A percentile compares a stretch with the other conserved stretches of the same genome.
These are phyloP conservation scores for Kalmusia sp. DNA, from an alignment of 2,329 filamentous ascomycete species.

Conservation along the genomic window DNA sequence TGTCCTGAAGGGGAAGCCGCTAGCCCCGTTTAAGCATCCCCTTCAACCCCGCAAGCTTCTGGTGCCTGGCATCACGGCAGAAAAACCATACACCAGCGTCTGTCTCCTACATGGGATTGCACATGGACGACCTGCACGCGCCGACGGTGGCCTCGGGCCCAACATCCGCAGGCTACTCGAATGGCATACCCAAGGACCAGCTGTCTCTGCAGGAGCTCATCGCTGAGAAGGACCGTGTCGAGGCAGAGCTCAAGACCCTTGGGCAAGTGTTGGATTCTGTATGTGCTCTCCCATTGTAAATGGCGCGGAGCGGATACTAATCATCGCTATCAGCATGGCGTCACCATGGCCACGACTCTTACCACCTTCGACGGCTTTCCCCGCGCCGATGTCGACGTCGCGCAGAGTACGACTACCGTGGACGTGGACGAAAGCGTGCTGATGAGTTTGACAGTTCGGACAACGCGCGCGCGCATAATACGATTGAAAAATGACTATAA, in stretches of 20 bases:
- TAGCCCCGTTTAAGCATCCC: slow-evolving; percentile 7
- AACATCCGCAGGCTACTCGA: slow-evolving; percentile 64
- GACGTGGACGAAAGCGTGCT: slow-evolving; percentile 12
- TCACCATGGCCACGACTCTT: slow-evolving; percentile 88
- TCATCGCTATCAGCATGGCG: slow-evolving; percentile 73
- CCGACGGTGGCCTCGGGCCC: slow-evolving; percentile 81
- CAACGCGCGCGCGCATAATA: slow-evolving; percentile 90
- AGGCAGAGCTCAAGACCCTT: slow-evolving; percentile 85
- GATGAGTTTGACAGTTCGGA: slow-evolving; percentile 70
- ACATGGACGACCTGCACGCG: slow-evolving; percentile 72
- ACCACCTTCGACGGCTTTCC: slow-evolving; percentile 92
- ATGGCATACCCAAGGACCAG: slow-evolving; percentile 67
- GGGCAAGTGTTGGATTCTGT: slow-evolving; percentile 89
- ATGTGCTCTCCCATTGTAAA: slow-evolving; percentile 37
- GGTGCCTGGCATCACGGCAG: no score
- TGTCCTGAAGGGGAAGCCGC: neutral
- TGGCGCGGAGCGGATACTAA: slow-evolving; percentile 21
- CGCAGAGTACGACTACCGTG: slow-evolving; percentile 72
- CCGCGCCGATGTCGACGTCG: slow-evolving; percentile 90
- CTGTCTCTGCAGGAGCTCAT: slow-evolving; percentile 82
- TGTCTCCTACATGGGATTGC: slow-evolving; percentile 56
- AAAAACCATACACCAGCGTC: neutral
- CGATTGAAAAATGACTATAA: slow-evolving; percentile 93
- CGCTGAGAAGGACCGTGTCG: slow-evolving; percentile 81
- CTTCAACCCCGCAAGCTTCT: slow-evolving; percentile 7